Base-by-base conservation (phyloP, 2,329 filamentous ascomycete species). In the Pseudocercospora pini-densiflorae region DNA sequence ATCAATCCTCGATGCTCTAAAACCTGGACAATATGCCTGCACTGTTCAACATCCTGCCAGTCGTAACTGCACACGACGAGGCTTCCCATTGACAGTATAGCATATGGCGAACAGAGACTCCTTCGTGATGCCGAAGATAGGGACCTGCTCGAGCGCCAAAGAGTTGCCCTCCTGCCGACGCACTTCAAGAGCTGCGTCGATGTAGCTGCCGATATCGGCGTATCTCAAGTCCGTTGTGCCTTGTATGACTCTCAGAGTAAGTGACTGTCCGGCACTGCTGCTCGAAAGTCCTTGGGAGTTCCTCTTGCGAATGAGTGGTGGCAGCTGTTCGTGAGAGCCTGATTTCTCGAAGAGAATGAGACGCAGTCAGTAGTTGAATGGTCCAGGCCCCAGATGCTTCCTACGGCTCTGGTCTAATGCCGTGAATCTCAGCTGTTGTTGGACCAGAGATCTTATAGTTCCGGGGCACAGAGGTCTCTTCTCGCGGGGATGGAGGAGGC, bases 91-190 rank as follows among this genome's bases (percentile, higher is more conserved):
- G 60, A 49, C 73, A 74, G 71, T 24, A 27, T 80, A 82, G 61
- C 80, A 74, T 14, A 84, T 70, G 10, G 81, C 82, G 2, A 84
- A 69, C 3, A 79, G 67, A 4, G 78, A 74, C 23, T 75, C 76
- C 58, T 78, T 79, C 10, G 77, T 75, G 31, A 83, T 78, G 36
- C 77, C 81, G 49, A 79, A 81, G n/a, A 83, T 79, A 5, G 81
- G 80, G 2, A 84, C 73, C 59, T 82, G 77, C 9, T 83, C 81
- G 23, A 74, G 70, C 21, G 72, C 73, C 40, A 78, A 70, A 24
- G 76, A 68, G 12, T 76, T 66, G 16, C 77, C 72, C 16, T 69
- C 71, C 16, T 60, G 43, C 16, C 59, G 27, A 3, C 71, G 68
- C 4, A 64, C 58, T 3, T 68, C 61, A 10, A 65, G 61, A 4